phyloP scores from a whole-genome alignment of 768 basidiomycete species.

The Albatrellus ellisii region DNA sequence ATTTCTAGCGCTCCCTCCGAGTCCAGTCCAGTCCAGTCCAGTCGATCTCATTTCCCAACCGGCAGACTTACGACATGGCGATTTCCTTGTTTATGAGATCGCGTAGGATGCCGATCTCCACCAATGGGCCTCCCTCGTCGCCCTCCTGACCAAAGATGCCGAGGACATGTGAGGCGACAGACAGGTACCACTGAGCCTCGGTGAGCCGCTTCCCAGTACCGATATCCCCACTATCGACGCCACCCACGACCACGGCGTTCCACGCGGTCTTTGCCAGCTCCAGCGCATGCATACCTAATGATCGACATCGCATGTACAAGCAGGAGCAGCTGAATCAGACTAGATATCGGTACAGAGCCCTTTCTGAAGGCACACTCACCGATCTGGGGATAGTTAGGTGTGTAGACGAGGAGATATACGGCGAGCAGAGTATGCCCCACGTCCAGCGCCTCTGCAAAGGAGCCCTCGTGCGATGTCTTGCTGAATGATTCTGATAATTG shows the following conservation, averaged over 20 bases:
- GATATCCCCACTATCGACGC: not conserved
- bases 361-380: constrained; percentile 29
- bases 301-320: not conserved
- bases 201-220: not conserved
- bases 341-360: not conserved
- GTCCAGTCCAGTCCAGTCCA: not conserved
- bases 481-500: constrained; percentile 52
- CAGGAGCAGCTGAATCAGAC: too few species aligned
- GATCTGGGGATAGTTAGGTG: constrained; percentile 69
- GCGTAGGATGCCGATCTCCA: constrained; percentile 3
- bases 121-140: constrained; percentile 7
- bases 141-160: constrained; percentile 8
- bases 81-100: constrained; percentile 4
- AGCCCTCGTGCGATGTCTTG: constrained; percentile 53
- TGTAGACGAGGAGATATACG: constrained; percentile 59
- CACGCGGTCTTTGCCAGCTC: constrained; percentile 70
- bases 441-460: constrained; percentile 35
- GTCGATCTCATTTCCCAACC: not conserved
- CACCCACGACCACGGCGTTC: constrained; percentile 39
- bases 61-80: not conserved
- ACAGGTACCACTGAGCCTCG: constrained; percentile 2
- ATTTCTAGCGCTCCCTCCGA: too few species aligned
- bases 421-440: constrained; percentile 47
- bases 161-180: not conserved
- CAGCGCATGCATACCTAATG: constrained; percentile 56